Conservation (phyloP, 208 protist genomes). For the Naegleria lovaniensis region DNA sequence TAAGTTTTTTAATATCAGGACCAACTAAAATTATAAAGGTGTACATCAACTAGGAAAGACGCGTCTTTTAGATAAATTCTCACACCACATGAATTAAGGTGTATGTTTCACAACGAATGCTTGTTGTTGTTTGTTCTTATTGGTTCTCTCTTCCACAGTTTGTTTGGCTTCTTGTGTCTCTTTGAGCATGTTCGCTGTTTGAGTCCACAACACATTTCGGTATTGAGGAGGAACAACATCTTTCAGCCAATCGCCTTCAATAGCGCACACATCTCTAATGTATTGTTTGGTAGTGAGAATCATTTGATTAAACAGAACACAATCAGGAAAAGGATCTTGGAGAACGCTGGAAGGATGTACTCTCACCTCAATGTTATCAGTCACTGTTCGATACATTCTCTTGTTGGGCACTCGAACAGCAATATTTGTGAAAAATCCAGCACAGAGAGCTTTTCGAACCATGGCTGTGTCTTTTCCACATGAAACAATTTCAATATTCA, state of each 20-base stretch:
- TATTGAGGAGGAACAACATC: not conserved
- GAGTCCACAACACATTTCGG: not conserved
- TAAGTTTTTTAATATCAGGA: no score
- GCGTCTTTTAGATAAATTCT: no score
- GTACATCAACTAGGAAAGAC: no score
- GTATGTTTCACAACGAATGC: not conserved
- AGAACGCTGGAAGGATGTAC: constrained; percentile 37
- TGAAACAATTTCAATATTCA: constrained; percentile 11
- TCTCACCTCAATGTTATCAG: constrained; percentile 11
- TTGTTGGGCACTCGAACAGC: constrained; percentile 29
- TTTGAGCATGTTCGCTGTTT: not conserved
- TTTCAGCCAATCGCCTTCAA: not conserved
- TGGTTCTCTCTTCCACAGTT: not conserved
- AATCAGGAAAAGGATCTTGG: not conserved
- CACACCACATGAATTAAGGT: no score
- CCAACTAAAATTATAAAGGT: no score
- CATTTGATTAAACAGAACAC: constrained; percentile 12
- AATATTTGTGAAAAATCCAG: constrained; percentile 40
- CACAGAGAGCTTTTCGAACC: constrained; percentile 1
- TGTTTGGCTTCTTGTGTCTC: not conserved
- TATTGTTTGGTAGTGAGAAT: constrained; percentile 15
- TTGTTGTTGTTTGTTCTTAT: not conserved
- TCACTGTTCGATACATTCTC: constrained; percentile 32
- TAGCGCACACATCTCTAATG: constrained; percentile 8
- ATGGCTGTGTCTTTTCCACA: not conserved